A percentile compares a stretch with the other conserved stretches of the same genome.
Evolutionary conservation across 768 basidiomycete genomes (phyloP).

Genomic region (Calocera cornea): DNA sequence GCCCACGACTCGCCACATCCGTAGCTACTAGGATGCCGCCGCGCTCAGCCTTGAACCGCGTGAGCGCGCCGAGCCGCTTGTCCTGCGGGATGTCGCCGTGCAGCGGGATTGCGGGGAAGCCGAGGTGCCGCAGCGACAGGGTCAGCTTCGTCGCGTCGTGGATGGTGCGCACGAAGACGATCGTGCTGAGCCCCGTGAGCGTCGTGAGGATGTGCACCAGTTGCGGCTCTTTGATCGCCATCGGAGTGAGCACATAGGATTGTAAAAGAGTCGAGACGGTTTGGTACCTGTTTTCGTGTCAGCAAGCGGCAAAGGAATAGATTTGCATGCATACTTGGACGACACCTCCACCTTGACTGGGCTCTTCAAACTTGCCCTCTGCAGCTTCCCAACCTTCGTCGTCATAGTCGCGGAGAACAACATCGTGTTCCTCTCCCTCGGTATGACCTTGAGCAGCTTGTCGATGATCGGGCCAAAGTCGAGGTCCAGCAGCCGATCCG

Average conservation of each 20-base stretch:
- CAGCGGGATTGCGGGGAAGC: conserved; percentile 88
- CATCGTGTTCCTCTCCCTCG: conserved; percentile 87
- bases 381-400: conserved; percentile 91
- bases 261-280: conserved; percentile 92
- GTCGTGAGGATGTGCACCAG: conserved; percentile 80
- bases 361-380: conserved; percentile 82
- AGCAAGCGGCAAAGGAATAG: background rate
- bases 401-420: conserved; percentile 99
- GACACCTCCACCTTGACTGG: conserved; percentile 91
- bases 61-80: conserved; percentile 79
- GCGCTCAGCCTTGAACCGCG: conserved; percentile 93
- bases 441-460: conserved; percentile 89
- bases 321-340: conserved; percentile 50
- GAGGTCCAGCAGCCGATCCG: conserved; percentile 88
- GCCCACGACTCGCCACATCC: conserved; percentile 87
- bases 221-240: conserved; percentile 82
- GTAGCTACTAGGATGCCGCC: conserved; percentile 86
- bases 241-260: conserved; percentile 87
- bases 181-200: conserved; percentile 81
- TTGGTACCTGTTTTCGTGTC: conserved; percentile 53
- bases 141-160: conserved; percentile 82
- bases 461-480: conserved; percentile 94
- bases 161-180: conserved; percentile 92
- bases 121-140: conserved; percentile 76
- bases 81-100: conserved; percentile 94